Evolutionary conservation across 2,329 filamentous ascomycete genomes (phyloP).

Genomic region (Sarocladiaceae sp.): DNA sequence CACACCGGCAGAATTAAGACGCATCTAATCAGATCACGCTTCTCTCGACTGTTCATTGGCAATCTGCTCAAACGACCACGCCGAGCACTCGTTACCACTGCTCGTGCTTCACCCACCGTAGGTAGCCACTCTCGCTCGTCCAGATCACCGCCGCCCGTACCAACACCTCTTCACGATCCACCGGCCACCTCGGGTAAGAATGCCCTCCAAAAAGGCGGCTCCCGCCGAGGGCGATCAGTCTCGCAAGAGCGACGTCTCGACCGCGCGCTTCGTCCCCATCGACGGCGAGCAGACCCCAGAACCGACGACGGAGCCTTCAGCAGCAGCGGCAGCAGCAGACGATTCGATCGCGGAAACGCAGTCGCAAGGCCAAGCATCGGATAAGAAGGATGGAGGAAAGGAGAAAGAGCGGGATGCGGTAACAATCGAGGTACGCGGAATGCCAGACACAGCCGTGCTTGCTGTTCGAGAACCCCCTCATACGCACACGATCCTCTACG

Average conservation of each 20-base stretch:
- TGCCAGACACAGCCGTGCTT: too few species aligned
- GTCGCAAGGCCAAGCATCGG: slow-evolving; percentile 24
- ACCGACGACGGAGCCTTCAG: slow-evolving; percentile 17
- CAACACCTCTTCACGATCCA: too few species aligned
- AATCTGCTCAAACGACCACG: too few species aligned
- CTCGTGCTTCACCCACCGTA: too few species aligned
- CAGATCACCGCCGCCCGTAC: too few species aligned
- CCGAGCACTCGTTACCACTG: too few species aligned
- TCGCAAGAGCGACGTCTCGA: slow-evolving; percentile 39
- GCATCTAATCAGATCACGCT: too few species aligned
- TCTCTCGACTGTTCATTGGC: too few species aligned
- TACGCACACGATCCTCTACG: too few species aligned
- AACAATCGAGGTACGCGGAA: slow-evolving; percentile 49
- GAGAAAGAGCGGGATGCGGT: slow-evolving; percentile 30
- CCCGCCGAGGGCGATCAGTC: slow-evolving; percentile 26
- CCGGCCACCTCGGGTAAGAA: slow-evolving; percentile 20
- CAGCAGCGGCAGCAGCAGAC: slow-evolving; percentile 22
- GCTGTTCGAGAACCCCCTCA: too few species aligned
- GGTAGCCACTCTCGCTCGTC: too few species aligned
- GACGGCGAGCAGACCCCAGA: slow-evolving; percentile 29
- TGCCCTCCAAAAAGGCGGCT: slow-evolving; percentile 50
- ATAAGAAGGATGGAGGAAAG: slow-evolving; percentile 22
- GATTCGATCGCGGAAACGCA: slow-evolving; percentile 20
- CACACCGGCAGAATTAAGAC: too few species aligned
- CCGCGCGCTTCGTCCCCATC: slow-evolving; percentile 36